Evolutionary conservation across 192 early-diverging fungal genomes (phyloP), one percentile per base, ranked within the genome.

Genomic region (Pilobolus umbonatus): DNA sequence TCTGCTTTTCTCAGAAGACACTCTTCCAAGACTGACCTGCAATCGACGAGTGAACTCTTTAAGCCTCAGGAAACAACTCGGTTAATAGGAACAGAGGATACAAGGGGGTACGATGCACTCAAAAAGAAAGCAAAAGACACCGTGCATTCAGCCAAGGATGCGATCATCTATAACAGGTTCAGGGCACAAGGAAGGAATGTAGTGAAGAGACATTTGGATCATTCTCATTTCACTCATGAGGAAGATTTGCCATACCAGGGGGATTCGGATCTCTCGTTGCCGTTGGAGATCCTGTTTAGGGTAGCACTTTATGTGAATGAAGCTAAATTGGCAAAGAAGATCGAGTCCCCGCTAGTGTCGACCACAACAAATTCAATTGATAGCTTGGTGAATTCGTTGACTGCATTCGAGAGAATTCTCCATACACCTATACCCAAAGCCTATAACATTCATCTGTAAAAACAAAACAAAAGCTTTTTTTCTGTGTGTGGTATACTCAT

Each of bases 351-450:
- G 1, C 56, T 74, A 31, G 67, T 76, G 32, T 70, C 68, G n/a
- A 57, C 59, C 55, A 30, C 68, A 25, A 47, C 74, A 17, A 29
- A 22, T 12, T 64, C 72, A 8, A 49, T 85, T 42, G 78, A 82
- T 67, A 57, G 53, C 1, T 66, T 89, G 55, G 67, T 75, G 0
- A 83, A 88, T 28, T 69, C 65, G 17, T 69, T 90, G 39, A 78
- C 85, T 39, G 70, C 71, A 53, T 78, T 90, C 62, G 86, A 90
- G 55, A 76, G 88, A 36, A 87, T 90, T 67, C 67, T 78, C 10
- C 72, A 71, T 43, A 83, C 85, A 0, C 88, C 88, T 26, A 83
- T 90, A 25, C 88, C 88, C 8, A 58, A 77, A 47, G 86, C 85
- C 34, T 87, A 87, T 68, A 75, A 69, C 22, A 79, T 88, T 67